phyloP scores from a whole-genome alignment of 1,139 yeast genomes.

The Candida buenavistaensis region DNA sequence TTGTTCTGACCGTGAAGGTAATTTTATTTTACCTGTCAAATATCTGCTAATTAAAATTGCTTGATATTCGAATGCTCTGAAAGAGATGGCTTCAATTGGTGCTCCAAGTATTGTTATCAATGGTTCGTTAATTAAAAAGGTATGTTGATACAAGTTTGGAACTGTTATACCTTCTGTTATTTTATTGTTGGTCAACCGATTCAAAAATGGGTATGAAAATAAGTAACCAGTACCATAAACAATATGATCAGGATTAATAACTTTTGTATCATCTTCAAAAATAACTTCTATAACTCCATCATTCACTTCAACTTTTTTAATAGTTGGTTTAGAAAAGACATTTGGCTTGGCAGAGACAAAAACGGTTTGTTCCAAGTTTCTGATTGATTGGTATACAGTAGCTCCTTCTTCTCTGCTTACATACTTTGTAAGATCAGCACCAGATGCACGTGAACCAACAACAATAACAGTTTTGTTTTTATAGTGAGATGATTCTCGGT shows the following conservation, averaged over 20 bases:
- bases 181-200: constrained; percentile 22
- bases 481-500: constrained; percentile 26
- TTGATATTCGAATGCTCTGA: constrained; percentile 44
- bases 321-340: constrained; percentile 24
- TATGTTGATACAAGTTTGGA: constrained; percentile 36
- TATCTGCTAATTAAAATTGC: constrained; percentile 36
- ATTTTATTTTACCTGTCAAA: constrained; percentile 29
- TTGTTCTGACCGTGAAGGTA: constrained; percentile 33
- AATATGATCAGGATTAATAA: constrained; percentile 33
- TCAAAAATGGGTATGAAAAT: constrained; percentile 43
- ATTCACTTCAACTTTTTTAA: constrained; percentile 17
- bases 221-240: constrained; percentile 48
- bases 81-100: constrained; percentile 41
- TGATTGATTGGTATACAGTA: constrained; percentile 29
- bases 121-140: constrained; percentile 39
- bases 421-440: constrained; percentile 38
- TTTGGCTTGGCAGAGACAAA: constrained; percentile 19
- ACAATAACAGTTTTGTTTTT: constrained; percentile 33
- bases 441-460: constrained; percentile 47
- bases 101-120: constrained; percentile 38
- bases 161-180: constrained; percentile 33
- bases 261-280: constrained; percentile 29
- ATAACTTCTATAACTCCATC: constrained; percentile 22
- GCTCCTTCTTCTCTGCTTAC: constrained; percentile 23
- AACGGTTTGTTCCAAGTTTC: constrained; percentile 19